phyloP scores from a whole-genome alignment of 2,329 filamentous ascomycete species.

The Fusarium chuoi region DNA sequence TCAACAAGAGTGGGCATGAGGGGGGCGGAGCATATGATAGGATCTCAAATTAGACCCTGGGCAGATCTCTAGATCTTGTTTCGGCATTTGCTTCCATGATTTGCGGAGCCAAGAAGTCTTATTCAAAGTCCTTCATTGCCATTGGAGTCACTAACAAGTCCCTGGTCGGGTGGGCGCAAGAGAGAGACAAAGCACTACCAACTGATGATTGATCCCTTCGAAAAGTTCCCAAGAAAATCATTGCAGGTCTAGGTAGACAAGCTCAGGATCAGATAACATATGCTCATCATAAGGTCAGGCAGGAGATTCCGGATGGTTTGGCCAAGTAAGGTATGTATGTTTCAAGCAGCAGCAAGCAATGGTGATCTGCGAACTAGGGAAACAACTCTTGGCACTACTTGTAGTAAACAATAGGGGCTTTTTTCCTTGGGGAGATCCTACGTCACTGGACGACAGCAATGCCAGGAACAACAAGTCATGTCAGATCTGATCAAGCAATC shows the following conservation, averaged over 20 bases:
- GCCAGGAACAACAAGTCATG: slow-evolving; percentile 9
- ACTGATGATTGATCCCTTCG: neutral
- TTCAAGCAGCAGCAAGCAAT: neutral
- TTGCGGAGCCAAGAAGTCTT: neutral
- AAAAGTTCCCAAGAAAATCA: neutral
- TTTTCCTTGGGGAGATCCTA: neutral
- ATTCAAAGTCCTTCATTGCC: neutral
- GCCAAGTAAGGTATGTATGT: neutral
- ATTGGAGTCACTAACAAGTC: neutral
- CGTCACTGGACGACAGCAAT: neutral
- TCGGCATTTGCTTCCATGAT: neutral
- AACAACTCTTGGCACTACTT: neutral
- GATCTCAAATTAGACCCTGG: neutral
- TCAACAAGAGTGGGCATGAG: slow-evolving; percentile 10
- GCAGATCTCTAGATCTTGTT: neutral
- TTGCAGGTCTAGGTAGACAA: neutral
- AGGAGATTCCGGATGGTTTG: neutral
- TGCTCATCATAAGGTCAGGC: neutral
- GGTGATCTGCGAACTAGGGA: neutral
- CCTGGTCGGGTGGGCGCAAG: neutral
- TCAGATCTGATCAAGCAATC: slow-evolving; percentile 17
- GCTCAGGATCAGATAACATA: neutral
- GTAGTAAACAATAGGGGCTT: neutral
- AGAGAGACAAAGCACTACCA: neutral
- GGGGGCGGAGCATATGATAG: neutral